Conservation (phyloP, 2,329 filamentous ascomycete species). For the Hirsutella thompsonii region DNA sequence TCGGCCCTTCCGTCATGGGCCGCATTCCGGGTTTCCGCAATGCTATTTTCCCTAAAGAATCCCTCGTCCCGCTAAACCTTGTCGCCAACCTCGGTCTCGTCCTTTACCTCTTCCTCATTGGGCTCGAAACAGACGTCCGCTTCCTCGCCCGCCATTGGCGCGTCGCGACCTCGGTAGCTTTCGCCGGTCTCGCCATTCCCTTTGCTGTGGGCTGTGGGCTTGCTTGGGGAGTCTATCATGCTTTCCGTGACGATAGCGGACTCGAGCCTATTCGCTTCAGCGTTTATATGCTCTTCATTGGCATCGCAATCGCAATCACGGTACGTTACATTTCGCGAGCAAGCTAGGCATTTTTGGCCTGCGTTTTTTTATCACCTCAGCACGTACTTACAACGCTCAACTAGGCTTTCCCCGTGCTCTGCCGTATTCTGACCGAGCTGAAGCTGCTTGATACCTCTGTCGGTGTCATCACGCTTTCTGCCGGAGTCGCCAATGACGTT, state of each 20-base stretch:
- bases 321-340: too few relatives aligned
- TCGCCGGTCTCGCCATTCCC: conserved; percentile 68
- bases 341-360: too few relatives aligned
- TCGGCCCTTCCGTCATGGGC: conserved; percentile 82
- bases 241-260: conserved; percentile 43
- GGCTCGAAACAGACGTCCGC: conserved; percentile 72
- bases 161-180: conserved; percentile 62
- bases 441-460: conserved; percentile 75
- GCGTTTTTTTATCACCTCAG: too few relatives aligned
- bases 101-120: conserved; percentile 78
- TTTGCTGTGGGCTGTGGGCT: conserved; percentile 74
- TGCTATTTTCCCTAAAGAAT: conserved; percentile 63
- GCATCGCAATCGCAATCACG: conserved; percentile 87
- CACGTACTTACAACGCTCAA: not conserved
- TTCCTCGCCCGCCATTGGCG: conserved; percentile 71
- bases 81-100: conserved; percentile 76
- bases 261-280: conserved; percentile 32
- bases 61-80: conserved; percentile 62
- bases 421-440: conserved; percentile 82
- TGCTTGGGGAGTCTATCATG: conserved; percentile 66
- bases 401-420: conserved; percentile 71
- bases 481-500: conserved; percentile 83
- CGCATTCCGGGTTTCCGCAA: conserved; percentile 66
- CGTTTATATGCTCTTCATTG: conserved; percentile 61
- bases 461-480: conserved; percentile 77